phyloP scores from a whole-genome alignment of 176 grass and related monocot genomes.

The Bothriochloa decipiens region DNA sequence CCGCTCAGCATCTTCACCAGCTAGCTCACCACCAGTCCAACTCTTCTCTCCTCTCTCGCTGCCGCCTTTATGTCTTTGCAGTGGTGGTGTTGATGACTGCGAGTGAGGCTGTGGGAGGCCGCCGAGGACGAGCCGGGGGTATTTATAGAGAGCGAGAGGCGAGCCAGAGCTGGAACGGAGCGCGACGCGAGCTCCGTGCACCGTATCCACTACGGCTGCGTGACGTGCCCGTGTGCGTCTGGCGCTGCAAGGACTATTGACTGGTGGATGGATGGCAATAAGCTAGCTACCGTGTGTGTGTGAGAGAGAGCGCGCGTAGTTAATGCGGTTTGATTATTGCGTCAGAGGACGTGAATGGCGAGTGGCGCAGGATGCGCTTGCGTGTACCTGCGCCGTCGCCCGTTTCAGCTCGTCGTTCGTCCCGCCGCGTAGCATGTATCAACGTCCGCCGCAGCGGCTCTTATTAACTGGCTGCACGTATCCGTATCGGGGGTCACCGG shows the following conservation, averaged over 20 bases:
- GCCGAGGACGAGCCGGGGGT: too few relatives aligned
- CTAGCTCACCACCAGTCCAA: background rate
- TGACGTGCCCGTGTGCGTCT: background rate
- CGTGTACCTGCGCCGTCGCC: background rate
- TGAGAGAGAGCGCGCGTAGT: background rate
- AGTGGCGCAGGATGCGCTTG: background rate
- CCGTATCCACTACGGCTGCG: background rate
- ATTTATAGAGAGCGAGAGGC: background rate
- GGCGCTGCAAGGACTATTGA: background rate
- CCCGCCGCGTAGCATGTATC: background rate
- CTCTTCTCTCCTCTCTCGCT: background rate
- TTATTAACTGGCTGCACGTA: background rate
- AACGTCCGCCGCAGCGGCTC: background rate
- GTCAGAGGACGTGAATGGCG: background rate
- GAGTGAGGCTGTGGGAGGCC: background rate
- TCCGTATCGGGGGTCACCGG: background rate
- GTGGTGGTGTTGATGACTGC: background rate
- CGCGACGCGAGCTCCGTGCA: background rate
- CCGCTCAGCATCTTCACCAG: slow-evolving; percentile 27
- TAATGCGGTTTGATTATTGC: background rate
- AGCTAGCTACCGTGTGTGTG: background rate
- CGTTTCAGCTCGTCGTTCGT: background rate
- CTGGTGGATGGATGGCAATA: too few relatives aligned
- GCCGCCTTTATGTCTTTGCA: background rate
- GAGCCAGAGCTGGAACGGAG: too few relatives aligned